These are phyloP conservation scores for Quercus berberidifolia DNA, from an alignment of 306 rosid species.

Conservation along the genomic window DNA sequence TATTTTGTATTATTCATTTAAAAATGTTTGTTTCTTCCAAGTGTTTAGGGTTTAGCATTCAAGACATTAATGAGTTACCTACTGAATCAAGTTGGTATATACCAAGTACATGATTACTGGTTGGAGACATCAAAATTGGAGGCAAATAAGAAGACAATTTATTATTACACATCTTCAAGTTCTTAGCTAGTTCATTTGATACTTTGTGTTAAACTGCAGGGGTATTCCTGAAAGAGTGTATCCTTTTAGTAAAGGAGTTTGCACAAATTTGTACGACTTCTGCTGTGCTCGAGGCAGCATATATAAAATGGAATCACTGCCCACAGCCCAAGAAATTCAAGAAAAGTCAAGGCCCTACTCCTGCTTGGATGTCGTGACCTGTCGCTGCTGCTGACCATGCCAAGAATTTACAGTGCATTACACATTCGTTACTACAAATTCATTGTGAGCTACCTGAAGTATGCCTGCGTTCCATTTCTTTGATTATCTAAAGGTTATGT, in stretches of 20 bases:
- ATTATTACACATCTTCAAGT: background rate
- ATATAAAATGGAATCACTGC: slow-evolving; percentile 55
- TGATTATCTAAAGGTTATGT: slow-evolving; percentile 20
- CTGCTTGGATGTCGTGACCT: slow-evolving; percentile 49
- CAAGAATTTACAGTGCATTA: slow-evolving; percentile 15
- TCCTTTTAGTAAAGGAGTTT: slow-evolving; percentile 83
- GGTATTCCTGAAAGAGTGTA: slow-evolving; percentile 74
- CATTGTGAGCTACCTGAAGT: slow-evolving; percentile 10
- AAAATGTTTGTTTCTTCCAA: slow-evolving; percentile 9
- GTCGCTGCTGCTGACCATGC: slow-evolving; percentile 76
- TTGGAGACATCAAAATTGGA: background rate
- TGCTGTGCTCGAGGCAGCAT: slow-evolving; percentile 48
- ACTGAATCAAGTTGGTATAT: background rate
- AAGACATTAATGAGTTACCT: background rate
- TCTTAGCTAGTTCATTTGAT: slow-evolving; percentile 9
- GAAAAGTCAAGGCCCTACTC: slow-evolving; percentile 70
- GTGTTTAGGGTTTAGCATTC: background rate
- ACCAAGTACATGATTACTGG: background rate
- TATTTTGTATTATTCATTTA: background rate
- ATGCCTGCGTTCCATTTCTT: slow-evolving; percentile 18
- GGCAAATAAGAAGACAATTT: background rate
- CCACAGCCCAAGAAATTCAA: slow-evolving; percentile 54
- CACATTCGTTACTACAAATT: background rate
- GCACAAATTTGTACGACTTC: slow-evolving; percentile 68
- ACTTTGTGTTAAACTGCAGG: slow-evolving; percentile 40